Evolutionary conservation across 768 basidiomycete species (phyloP).

Genomic region (Suillus lakei): DNA sequence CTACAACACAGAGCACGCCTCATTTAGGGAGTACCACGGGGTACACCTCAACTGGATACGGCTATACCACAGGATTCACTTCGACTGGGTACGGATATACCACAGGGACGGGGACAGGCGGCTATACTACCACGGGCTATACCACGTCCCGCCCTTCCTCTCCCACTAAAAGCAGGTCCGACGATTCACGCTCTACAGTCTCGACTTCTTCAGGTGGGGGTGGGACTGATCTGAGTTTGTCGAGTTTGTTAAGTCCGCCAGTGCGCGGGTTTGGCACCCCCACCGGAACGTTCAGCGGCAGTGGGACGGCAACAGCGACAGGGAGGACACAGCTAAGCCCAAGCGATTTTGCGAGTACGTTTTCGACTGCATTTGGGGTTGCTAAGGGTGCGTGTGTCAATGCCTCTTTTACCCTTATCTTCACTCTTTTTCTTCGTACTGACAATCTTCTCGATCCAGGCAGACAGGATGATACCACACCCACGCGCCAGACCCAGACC

Average conservation of each 20-base stretch:
- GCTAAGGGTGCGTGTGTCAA: constrained; percentile 29
- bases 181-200: constrained; percentile 33
- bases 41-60: constrained; percentile 40
- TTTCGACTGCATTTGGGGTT: constrained; percentile 46
- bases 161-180: constrained; percentile 48
- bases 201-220: constrained; percentile 16
- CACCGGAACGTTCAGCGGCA: constrained; percentile 12
- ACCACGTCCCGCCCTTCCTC: constrained; percentile 50
- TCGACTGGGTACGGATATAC: constrained; percentile 31
- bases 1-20: constrained; percentile 45
- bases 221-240: constrained; percentile 20
- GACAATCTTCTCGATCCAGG: constrained; percentile 32
- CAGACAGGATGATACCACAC: constrained; percentile 3
- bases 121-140: constrained; percentile 20
- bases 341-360: constrained; percentile 42
- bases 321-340: constrained; percentile 39
- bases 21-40: constrained; percentile 41
- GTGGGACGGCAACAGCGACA: constrained; percentile 35
- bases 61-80: constrained; percentile 24
- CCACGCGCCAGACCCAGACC: constrained; percentile 1
- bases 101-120: constrained; percentile 11
- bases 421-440: constrained; percentile 61
- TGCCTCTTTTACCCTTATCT: constrained; percentile 44
- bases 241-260: constrained; percentile 56
- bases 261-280: constrained; percentile 17